Evolutionary conservation across 2,329 filamentous ascomycete genomes (phyloP), one percentile per base, ranked within the genome.

Genomic region (Parascedosporium putredinis): DNA sequence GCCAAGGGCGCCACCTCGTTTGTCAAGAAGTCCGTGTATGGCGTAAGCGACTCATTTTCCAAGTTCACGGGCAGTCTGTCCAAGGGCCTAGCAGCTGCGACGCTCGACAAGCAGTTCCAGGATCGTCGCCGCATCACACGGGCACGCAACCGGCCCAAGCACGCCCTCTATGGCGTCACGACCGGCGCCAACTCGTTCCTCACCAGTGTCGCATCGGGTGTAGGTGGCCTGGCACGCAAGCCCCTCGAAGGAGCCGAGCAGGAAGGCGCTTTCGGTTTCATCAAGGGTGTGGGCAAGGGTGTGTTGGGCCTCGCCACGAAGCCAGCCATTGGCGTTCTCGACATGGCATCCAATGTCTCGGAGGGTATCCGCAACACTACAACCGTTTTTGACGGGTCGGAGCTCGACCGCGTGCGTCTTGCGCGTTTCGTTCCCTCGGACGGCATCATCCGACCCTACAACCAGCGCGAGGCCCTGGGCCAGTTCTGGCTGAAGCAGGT

Each of bases 401-500:
- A 94, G 48, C 82, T 98, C 5, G 94, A 98, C 59, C 88, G 93
- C 45, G 89, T 95, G 22, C 87, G 93, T n/a, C 78, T 95, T 47
- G 86, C 90, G 5, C 86, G 93, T 16, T 96, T 95, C 69, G 88
- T 98, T 53, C 87, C 88, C 14, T 80, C 83, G 38, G 91, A 98
- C 63, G 93, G 93, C 36, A 87, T 98, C 53, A 90, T 98, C 29
- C 84, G 91, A 3, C 90, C 93, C 0, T 98, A 95, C 72, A 90
- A 84, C 50, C 87, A 95, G 62, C 87, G 93, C 44, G 93, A 98
- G 72, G 90, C 93, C 0, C 81, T 98, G 3, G 93, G 93, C 1
- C 93, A 98, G 65, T 96, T 88, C 72, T 98, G 93, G 94, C 82
- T 98, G 55, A 98, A 98, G 75, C 95, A 95, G 52, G 82, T 95